Conservation (phyloP, 306 rosid genomes). For the Glycine soja region DNA sequence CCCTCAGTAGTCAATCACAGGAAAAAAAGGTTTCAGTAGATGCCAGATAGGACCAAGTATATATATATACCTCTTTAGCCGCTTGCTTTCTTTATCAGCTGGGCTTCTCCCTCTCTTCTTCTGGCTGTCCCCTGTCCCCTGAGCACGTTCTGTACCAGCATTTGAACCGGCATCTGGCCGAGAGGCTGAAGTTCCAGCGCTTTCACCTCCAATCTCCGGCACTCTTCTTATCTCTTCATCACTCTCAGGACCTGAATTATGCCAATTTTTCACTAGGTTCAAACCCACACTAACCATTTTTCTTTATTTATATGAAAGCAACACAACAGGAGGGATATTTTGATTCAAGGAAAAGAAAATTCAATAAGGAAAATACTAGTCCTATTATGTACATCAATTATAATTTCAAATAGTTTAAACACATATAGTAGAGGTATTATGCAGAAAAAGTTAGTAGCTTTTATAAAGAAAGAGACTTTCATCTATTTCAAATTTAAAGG, state of each 20-base stretch:
- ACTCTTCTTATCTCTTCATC: constrained; percentile 98
- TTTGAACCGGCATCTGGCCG: constrained; percentile 63
- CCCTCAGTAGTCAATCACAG: constrained; percentile 7
- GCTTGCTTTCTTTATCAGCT: constrained; percentile 96
- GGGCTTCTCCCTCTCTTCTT: constrained; percentile 91
- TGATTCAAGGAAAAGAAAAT: neutral
- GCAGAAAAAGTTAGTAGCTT: neutral
- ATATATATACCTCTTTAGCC: constrained; percentile 78
- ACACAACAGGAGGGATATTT: neutral
- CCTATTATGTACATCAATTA: neutral
- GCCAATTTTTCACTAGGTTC: constrained; percentile 24
- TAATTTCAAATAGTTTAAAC: neutral
- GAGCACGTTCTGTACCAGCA: constrained; percentile 74
- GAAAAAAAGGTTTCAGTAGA: neutral
- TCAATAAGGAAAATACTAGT: neutral
- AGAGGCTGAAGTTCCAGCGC: constrained; percentile 82
- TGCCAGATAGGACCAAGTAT: neutral
- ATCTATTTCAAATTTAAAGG: neutral
- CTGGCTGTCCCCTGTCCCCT: constrained; percentile 70
- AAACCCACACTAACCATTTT: constrained; percentile 2
- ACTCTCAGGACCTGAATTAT: constrained; percentile 75
- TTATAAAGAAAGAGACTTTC: neutral
- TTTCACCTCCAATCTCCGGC: constrained; percentile 92
- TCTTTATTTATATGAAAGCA: neutral
- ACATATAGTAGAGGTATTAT: neutral